Conservation (phyloP, 2,329 filamentous ascomycete genomes). For the Raffaelea arxii region DNA sequence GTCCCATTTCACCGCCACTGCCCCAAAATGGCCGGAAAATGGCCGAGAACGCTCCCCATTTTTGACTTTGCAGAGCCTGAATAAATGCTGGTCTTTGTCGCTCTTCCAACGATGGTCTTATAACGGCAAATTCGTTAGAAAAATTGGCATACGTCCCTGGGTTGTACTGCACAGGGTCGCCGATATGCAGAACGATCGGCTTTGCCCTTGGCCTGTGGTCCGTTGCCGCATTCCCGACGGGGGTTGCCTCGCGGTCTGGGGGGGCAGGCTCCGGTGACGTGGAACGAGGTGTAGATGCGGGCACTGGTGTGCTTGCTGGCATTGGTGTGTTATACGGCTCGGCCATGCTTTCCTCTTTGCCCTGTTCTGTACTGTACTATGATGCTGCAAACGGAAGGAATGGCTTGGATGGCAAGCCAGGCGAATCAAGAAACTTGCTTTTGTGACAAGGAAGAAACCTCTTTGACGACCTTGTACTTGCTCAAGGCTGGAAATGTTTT, state of each 20-base stretch:
- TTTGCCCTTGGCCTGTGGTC: too few relatives aligned
- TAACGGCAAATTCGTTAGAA: slow-evolving; percentile 33
- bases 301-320: neutral
- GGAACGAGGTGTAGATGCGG: neutral
- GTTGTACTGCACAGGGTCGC: slow-evolving; percentile 50
- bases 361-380: too few relatives aligned
- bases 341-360: too few relatives aligned
- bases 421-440: too few relatives aligned
- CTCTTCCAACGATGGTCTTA: slow-evolving; percentile 34
- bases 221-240: too few relatives aligned
- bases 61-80: slow-evolving; percentile 35
- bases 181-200: slow-evolving; percentile 57
- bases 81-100: slow-evolving; percentile 40
- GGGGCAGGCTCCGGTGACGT: too few relatives aligned
- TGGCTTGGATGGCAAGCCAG: too few relatives aligned
- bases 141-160: slow-evolving; percentile 34
- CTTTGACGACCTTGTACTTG: too few relatives aligned
- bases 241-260: too few relatives aligned
- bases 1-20: slow-evolving; percentile 16
- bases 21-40: slow-evolving; percentile 17
- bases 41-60: slow-evolving; percentile 46
- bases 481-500: too few relatives aligned
- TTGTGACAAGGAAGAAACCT: too few relatives aligned
- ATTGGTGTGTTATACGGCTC: slow-evolving; percentile 2
- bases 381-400: too few relatives aligned